These are phyloP conservation scores for Madurella mycetomatis DNA, from an alignment of 2,329 filamentous ascomycete species.

Conservation along the genomic window DNA sequence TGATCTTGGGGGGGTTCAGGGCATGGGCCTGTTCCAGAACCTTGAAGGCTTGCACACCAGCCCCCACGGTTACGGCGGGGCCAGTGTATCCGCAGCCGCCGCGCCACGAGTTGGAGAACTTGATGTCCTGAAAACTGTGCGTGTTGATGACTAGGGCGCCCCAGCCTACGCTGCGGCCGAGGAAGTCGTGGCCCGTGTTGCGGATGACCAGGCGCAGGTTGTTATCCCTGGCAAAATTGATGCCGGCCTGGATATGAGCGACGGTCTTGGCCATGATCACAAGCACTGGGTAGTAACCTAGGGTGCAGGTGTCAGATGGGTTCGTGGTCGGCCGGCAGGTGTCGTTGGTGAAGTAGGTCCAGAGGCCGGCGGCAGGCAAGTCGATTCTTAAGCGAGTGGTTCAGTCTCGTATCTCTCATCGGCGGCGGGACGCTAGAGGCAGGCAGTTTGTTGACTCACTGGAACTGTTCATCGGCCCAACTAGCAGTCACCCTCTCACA, in stretches of 20 bases:
- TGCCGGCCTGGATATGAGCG: constrained; percentile 31
- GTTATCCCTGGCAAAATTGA: constrained; percentile 40
- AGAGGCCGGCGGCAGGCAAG: constrained; percentile 30
- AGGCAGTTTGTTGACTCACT: constrained; percentile 27
- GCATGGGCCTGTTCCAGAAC: constrained; percentile 39
- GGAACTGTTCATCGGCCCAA: constrained; percentile 35
- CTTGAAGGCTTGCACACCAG: constrained; percentile 47
- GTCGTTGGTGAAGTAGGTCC: constrained; percentile 42
- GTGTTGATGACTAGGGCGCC: constrained; percentile 56
- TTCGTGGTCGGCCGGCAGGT: constrained; percentile 36
- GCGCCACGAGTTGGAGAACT: constrained; percentile 35
- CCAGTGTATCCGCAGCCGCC: constrained; percentile 40
- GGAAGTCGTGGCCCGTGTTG: constrained; percentile 55
- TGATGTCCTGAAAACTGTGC: constrained; percentile 47
- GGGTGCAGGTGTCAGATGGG: constrained; percentile 33
- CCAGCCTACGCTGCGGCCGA: constrained; percentile 58
- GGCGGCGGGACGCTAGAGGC: too few relatives aligned
- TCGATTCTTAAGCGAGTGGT: constrained; percentile 14
- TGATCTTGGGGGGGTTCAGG: constrained; percentile 35
- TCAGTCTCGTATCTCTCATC: neutral
- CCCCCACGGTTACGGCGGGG: constrained; percentile 46
- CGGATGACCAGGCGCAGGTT: constrained; percentile 51
- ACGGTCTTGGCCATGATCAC: constrained; percentile 29
- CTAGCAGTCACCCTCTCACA: constrained; percentile 31
- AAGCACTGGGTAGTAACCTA: constrained; percentile 39